A percentile compares a stretch with the other conserved stretches of the same genome.
Conservation (phyloP, 202 grass and related monocot genomes). For the Alloteropsis angusta region DNA sequence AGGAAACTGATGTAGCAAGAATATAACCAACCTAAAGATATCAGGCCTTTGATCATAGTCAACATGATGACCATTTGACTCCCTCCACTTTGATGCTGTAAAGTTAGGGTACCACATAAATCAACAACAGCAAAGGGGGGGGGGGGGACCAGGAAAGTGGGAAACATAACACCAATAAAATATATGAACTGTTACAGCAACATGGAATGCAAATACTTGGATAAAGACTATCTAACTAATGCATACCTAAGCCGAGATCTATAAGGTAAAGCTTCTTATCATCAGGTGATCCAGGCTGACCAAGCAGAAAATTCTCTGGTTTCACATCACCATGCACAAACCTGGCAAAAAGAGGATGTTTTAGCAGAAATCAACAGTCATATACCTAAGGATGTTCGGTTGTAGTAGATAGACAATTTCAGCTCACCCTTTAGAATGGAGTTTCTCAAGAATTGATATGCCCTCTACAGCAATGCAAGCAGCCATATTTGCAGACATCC, state of each 20-base stretch:
- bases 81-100: conserved; percentile 92
- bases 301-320: conserved; percentile 94
- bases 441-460: conserved; percentile 93
- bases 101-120: conserved; percentile 8
- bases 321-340: conserved; percentile 99
- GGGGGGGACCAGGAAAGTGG: not conserved
- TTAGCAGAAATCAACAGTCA: conserved; percentile 5
- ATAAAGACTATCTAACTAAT: conserved; percentile 12
- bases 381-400: not conserved
- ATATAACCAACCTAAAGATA: conserved; percentile 68
- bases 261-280: conserved; percentile 98
- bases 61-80: conserved; percentile 71
- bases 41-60: conserved; percentile 96
- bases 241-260: conserved; percentile 92
- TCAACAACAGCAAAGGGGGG: not conserved
- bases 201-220: not conserved
- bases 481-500: conserved; percentile 82
- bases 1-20: conserved; percentile 14
- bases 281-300: conserved; percentile 76
- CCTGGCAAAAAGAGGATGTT: conserved; percentile 30
- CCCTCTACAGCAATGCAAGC: conserved; percentile 94
- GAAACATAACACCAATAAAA: not conserved
- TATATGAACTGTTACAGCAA: not conserved
- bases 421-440: conserved; percentile 81
- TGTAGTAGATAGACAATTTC: conserved; percentile 24